Evolutionary conservation across 306 rosid genomes (phyloP).

Genomic region (Oxytropis ochrocephala): DNA sequence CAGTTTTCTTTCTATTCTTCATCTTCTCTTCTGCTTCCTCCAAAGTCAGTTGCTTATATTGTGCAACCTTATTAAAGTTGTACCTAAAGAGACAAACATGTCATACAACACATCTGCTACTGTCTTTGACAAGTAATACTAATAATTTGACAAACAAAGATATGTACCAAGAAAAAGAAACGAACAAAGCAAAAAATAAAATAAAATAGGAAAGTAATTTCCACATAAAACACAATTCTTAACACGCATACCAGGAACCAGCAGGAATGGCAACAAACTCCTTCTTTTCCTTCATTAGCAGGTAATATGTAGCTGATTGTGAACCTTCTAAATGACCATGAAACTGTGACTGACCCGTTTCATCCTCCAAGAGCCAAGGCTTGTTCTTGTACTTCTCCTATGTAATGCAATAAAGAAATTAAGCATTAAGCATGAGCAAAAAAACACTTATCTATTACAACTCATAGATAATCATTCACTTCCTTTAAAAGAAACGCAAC

Average conservation of each 20-base stretch:
- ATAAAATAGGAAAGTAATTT: background rate
- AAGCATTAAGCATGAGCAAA: background rate
- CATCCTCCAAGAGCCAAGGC: slow-evolving; percentile 98
- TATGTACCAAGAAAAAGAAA: background rate
- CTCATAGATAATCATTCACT: background rate
- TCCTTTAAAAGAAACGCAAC: background rate
- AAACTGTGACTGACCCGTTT: slow-evolving; percentile 81
- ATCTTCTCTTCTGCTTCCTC: slow-evolving; percentile 99
- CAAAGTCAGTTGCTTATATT: slow-evolving; percentile 86
- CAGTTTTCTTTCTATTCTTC: slow-evolving; percentile 89
- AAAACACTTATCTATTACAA: background rate
- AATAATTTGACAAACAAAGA: slow-evolving; percentile 8
- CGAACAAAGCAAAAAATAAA: background rate
- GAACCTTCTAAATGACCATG: slow-evolving; percentile 96
- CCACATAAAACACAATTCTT: background rate
- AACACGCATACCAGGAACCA: slow-evolving; percentile 77
- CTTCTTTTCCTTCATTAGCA: slow-evolving; percentile 77
- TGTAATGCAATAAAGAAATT: slow-evolving; percentile 18
- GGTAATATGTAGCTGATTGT: slow-evolving; percentile 86
- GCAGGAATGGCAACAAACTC: slow-evolving; percentile 96
- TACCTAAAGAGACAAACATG: slow-evolving; percentile 51
- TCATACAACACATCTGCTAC: background rate
- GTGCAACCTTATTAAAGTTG: slow-evolving; percentile 93
- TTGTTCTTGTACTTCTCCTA: slow-evolving; percentile 92
- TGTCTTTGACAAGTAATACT: background rate